Evolutionary conservation across 2,329 filamentous ascomycete genomes (phyloP).

Genomic region (Fusarium goolgardi): DNA sequence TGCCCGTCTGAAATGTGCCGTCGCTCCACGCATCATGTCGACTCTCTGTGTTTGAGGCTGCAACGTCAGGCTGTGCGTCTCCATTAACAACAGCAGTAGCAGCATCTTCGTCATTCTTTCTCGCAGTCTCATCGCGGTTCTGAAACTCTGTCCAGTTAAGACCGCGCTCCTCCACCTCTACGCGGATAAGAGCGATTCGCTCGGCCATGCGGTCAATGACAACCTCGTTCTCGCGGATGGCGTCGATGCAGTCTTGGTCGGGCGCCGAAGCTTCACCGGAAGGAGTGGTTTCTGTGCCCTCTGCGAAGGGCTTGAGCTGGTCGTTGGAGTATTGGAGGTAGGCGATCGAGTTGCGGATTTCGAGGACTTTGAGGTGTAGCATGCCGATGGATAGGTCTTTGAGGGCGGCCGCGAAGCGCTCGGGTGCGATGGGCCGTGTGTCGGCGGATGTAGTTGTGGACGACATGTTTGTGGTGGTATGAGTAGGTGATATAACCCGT

Average conservation of each 20-base stretch:
- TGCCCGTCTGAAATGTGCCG: conserved; percentile 72
- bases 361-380: conserved; percentile 79
- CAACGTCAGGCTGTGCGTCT: conserved; percentile 13
- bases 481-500: no score
- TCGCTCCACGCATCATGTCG: conserved; percentile 66
- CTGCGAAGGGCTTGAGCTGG: conserved; percentile 76
- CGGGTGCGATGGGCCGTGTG: conserved; percentile 68
- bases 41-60: conserved; percentile 18
- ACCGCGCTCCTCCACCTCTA: conserved; percentile 71
- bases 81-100: conserved; percentile 34
- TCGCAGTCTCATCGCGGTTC: conserved; percentile 58
- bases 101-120: conserved; percentile 45
- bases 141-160: conserved; percentile 68
- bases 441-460: conserved; percentile 65
- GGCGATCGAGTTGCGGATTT: conserved; percentile 78
- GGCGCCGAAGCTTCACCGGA: conserved; percentile 48
- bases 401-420: conserved; percentile 75
- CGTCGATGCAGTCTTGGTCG: conserved; percentile 78
- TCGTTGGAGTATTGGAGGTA: conserved; percentile 80
- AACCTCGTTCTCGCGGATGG: conserved; percentile 76
- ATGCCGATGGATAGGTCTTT: conserved; percentile 72
- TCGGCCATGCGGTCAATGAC: conserved; percentile 76
- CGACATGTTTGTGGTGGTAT: conserved; percentile 59
- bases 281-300: conserved; percentile 56
- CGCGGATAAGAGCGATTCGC: conserved; percentile 71